These are phyloP conservation scores for Colletotrichum cordylinicola DNA, from an alignment of 2,329 filamentous ascomycete genomes.

Conservation along the genomic window DNA sequence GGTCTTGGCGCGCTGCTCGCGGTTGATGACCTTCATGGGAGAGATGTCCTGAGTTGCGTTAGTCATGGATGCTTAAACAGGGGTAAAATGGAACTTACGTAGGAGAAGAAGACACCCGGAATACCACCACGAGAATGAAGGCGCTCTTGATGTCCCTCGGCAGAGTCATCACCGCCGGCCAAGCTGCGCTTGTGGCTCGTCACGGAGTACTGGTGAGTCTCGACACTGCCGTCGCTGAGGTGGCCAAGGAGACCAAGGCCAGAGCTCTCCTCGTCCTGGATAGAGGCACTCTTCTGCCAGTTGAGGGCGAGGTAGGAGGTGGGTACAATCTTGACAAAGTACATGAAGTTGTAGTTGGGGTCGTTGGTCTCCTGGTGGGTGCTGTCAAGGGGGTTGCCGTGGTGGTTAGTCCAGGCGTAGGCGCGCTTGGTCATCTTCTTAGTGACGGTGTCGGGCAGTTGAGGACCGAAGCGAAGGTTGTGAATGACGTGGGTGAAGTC, in stretches of 20 bases:
- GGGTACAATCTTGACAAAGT: constrained; percentile 98
- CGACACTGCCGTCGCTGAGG: constrained; percentile 77
- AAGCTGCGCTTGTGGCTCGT: constrained; percentile 95
- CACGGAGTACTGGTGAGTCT: constrained; percentile 98
- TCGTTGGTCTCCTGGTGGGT: constrained; percentile 80
- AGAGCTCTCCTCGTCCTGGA: constrained; percentile 54
- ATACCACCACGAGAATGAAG: constrained; percentile 91
- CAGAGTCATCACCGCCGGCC: constrained; percentile 79
- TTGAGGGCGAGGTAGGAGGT: constrained; percentile 94
- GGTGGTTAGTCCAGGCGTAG: constrained; percentile 82
- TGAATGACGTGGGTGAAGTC: constrained; percentile 92
- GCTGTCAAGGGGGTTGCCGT: constrained; percentile 88
- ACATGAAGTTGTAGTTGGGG: constrained; percentile 95
- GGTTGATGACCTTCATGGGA: constrained; percentile 99
- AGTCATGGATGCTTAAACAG: constrained; percentile 20
- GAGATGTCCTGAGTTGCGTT: constrained; percentile 80
- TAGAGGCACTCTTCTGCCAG: constrained; percentile 70
- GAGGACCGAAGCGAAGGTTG: constrained; percentile 88
- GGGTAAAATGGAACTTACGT: constrained; percentile 64
- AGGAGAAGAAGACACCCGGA: constrained; percentile 97
- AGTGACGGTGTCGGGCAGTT: constrained; percentile 76
- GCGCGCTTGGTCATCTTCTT: constrained; percentile 60
- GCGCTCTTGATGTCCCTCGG: constrained; percentile 90
- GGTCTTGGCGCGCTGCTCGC: constrained; percentile 86
- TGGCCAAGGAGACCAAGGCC: constrained; percentile 74